Percentiles rank a stretch among this genome's conserved stretches.
These are phyloP conservation scores for Microdochium bolleyi DNA, from an alignment of 2,329 filamentous ascomycete genomes.

Conservation along the genomic window DNA sequence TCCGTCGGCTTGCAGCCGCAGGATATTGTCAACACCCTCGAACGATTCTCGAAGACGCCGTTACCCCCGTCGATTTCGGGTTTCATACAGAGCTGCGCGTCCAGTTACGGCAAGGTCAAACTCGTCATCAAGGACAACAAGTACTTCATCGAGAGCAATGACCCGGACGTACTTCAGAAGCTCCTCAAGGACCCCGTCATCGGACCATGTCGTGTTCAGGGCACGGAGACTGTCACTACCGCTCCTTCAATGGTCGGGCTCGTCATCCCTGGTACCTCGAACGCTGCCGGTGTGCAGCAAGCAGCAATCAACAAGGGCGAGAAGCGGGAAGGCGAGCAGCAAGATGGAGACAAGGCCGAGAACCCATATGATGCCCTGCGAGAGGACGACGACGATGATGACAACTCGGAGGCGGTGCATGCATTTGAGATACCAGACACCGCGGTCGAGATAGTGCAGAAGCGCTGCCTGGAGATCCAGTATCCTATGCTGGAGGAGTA, in stretches of 20 bases:
- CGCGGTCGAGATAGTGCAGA: slow-evolving; percentile 79
- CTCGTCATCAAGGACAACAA: slow-evolving; percentile 90
- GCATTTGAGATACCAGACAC: slow-evolving; percentile 84
- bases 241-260: slow-evolving; percentile 82
- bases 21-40: slow-evolving; percentile 84
- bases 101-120: slow-evolving; percentile 92
- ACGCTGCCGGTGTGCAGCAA: slow-evolving; percentile 82
- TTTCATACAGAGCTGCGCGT: slow-evolving; percentile 74
- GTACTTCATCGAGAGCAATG: slow-evolving; percentile 88
- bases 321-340: slow-evolving; percentile 35
- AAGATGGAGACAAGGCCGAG: slow-evolving; percentile 47
- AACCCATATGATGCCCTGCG: slow-evolving; percentile 67
- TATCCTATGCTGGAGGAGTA: slow-evolving; percentile 93
- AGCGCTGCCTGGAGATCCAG: slow-evolving; percentile 78
- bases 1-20: slow-evolving; percentile 85
- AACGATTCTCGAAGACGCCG: slow-evolving; percentile 82
- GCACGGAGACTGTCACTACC: slow-evolving; percentile 63
- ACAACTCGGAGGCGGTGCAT: slow-evolving; percentile 81
- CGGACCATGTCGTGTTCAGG: slow-evolving; percentile 68
- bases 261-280: slow-evolving; percentile 90
- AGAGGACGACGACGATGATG: slow-evolving; percentile 79
- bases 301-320: slow-evolving; percentile 37
- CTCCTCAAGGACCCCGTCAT: slow-evolving; percentile 82
- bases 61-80: slow-evolving; percentile 72
- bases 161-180: slow-evolving; percentile 77